phyloP scores from a whole-genome alignment of 1,284 basidiomycete species.

The Neolentinus lepideus region DNA sequence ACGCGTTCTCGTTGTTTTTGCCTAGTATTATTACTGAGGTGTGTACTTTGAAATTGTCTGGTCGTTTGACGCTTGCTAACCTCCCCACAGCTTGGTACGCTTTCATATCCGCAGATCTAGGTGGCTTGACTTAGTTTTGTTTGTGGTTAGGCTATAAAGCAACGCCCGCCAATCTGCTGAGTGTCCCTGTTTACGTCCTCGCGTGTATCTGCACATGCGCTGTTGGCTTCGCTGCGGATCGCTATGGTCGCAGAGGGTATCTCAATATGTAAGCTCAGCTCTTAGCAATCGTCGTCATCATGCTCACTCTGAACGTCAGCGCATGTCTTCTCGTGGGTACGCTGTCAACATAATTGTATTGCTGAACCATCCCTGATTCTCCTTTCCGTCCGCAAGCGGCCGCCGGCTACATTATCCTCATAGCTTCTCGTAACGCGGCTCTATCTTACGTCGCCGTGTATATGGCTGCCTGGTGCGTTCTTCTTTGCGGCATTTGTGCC shows the following conservation, averaged over 20 bases:
- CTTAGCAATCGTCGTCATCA: background rate
- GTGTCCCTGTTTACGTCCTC: conserved; percentile 60
- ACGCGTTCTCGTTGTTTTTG: conserved; percentile 68
- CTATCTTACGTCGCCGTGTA: conserved; percentile 68
- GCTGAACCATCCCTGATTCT: background rate
- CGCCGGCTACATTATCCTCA: conserved; percentile 64
- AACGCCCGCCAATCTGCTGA: conserved; percentile 67
- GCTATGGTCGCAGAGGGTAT: conserved; percentile 48
- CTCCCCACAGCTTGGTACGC: conserved; percentile 36
- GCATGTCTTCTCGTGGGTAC: conserved; percentile 30
- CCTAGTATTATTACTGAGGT: conserved; percentile 67
- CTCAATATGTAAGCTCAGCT: conserved; percentile 49
- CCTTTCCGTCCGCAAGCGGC: conserved; percentile 19
- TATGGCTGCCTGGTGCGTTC: conserved; percentile 52
- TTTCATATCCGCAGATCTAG: background rate
- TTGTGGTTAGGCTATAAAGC: conserved; percentile 49
- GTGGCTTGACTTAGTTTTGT: background rate
- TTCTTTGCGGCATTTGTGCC: background rate
- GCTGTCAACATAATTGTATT: conserved; percentile 6
- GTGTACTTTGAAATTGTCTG: conserved; percentile 10
- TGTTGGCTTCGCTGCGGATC: conserved; percentile 58
- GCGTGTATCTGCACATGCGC: conserved; percentile 60
- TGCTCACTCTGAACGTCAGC: conserved; percentile 13
- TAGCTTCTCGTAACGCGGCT: conserved; percentile 50
- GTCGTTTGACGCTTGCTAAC: background rate